A percentile compares a stretch with the other conserved stretches of the same genome.
These are phyloP conservation scores for Leishmania guyanensis DNA, from an alignment of 208 protist species.

Conservation along the genomic window DNA sequence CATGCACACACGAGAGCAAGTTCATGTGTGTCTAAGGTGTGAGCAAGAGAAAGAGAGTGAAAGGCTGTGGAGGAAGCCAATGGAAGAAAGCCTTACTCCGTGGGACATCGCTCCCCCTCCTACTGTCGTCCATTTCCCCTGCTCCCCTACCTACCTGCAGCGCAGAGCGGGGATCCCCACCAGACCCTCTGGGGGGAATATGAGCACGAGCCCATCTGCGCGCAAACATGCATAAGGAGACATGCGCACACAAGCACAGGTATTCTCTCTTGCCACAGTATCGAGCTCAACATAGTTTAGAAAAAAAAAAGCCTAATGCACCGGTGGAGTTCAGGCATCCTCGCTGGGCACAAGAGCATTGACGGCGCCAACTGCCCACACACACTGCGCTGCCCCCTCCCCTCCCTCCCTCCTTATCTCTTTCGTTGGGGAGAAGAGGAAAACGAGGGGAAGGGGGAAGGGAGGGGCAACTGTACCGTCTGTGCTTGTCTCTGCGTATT, in stretches of 20 bases:
- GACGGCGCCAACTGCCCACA: neutral
- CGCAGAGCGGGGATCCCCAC: neutral
- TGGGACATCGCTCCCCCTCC: neutral
- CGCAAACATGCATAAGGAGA: neutral
- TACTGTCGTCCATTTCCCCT: neutral
- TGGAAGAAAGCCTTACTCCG: neutral
- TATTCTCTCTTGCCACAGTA: neutral
- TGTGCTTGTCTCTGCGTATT: neutral
- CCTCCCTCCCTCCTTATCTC: neutral
- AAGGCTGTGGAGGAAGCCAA: neutral
- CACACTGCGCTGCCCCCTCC: neutral
- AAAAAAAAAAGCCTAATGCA: neutral
- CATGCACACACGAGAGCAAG: neutral
- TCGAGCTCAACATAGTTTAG: neutral
- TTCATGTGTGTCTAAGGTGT: neutral
- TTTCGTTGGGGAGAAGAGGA: neutral
- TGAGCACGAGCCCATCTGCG: neutral
- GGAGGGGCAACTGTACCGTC: neutral
- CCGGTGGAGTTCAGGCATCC: neutral
- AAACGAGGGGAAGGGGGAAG: neutral
- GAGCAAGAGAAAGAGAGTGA: neutral
- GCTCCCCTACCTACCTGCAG: no score
- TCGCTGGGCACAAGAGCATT: neutral
- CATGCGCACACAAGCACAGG: neutral
- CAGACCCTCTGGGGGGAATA: neutral